Evolutionary conservation across 192 early-diverging fungal species (phyloP), one percentile per base, ranked within the genome.

Genomic region (Coemansia sp.): DNA sequence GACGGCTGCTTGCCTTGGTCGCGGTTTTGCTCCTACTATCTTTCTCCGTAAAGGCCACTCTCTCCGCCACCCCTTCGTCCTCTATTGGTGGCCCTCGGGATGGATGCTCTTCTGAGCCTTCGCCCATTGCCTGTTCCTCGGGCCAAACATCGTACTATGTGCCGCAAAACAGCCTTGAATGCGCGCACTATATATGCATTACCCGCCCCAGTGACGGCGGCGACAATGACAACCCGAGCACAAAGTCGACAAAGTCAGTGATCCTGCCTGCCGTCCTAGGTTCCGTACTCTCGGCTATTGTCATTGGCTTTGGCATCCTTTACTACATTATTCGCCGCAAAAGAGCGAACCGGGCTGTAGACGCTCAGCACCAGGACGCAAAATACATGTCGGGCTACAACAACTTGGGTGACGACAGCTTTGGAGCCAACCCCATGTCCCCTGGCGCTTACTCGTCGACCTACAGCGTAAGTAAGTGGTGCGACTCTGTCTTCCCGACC

Each of bases 331-430:
- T 70, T 31, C 65, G 72, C 39, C 76, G 67, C 46, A 60, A 57
- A 21, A 61, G 36, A 11, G 59, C 36, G 23, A 59, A 50, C 48
- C 67, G 65, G 35, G n/a, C 76, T 1, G 26, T 42, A 1, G 71
- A 79, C 33, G 63, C 67, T 2, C 63, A 64, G 45, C 71, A 70
- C 56, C 43, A 50, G 24, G 67, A 70, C 16, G 70, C 71, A 55
- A 69, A 72, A 39, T 73, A 64, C 71, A 73, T 79, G 76, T 50
- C 76, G 6, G 58, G 70, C 63, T 79, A 79, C 62, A 73, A 74
- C 65, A 73, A 73, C 64, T 59, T 73, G 9, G 65, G 63, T 2
- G 71, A 74, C 31, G 59, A 70, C 61, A 51, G 59, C 10, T 69
- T 62, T 45, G 68, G 40, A 26, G 64, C 65, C 24, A 42, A 56